Percentiles rank a stretch among this genome's conserved stretches.
phyloP scores from a whole-genome alignment of 495 filamentous ascomycete genomes.

The Trichocladium antarcticum region DNA sequence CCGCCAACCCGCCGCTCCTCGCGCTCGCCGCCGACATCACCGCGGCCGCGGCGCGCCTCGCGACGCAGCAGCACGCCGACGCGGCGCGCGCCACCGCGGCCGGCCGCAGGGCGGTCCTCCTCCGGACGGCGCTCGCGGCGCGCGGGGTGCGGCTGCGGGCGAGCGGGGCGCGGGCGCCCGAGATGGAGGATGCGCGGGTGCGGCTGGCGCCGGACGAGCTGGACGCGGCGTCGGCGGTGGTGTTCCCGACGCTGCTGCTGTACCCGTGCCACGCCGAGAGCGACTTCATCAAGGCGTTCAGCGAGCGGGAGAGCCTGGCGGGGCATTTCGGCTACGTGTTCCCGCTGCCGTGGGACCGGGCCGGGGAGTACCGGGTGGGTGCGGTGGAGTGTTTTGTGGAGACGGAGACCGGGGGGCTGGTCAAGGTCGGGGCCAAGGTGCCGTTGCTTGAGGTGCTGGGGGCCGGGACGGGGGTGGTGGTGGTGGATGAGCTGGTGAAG shows the following conservation, averaged over 20 bases:
- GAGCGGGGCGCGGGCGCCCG: conserved; percentile 58
- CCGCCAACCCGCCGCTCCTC: conserved; percentile 45
- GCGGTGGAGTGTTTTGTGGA: conserved; percentile 86
- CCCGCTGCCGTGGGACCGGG: conserved; percentile 68
- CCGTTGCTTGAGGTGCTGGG: conserved; percentile 60
- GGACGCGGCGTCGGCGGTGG: conserved; percentile 56
- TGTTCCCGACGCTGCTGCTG: conserved; percentile 70
- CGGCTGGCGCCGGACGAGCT: conserved; percentile 59
- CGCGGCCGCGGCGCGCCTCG: conserved; percentile 10
- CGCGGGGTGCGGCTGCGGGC: conserved; percentile 53
- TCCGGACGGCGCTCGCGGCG: conserved; percentile 60
- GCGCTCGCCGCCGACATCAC: conserved; percentile 30
- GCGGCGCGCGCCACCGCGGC: conserved; percentile 39
- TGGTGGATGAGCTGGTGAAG: conserved; percentile 75
- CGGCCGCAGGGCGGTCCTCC: conserved; percentile 44
- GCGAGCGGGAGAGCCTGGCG: conserved; percentile 55
- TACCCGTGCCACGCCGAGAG: conserved; percentile 68
- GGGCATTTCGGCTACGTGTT: conserved; percentile 75
- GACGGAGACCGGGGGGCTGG: conserved; percentile 64
- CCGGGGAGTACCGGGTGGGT: conserved; percentile 50
- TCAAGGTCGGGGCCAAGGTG: conserved; percentile 83
- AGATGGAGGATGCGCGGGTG: conserved; percentile 69
- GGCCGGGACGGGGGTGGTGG: conserved; percentile 61
- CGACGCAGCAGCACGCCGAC: conserved; percentile 28
- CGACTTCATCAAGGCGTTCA: conserved; percentile 81